phyloP scores from a whole-genome alignment of 345 rosid species.

The Acer campestre region DNA sequence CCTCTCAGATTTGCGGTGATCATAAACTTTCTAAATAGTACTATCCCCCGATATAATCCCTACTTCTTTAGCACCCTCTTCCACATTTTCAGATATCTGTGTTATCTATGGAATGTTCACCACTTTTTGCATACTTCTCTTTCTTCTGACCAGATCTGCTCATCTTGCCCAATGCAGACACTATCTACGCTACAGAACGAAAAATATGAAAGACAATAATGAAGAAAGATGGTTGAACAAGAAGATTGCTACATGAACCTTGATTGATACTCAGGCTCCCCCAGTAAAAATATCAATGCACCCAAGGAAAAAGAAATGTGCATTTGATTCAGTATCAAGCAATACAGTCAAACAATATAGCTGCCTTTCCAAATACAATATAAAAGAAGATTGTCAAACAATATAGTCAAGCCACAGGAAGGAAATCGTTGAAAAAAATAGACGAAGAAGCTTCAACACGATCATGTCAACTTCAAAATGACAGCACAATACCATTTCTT shows the following conservation, averaged over 20 bases:
- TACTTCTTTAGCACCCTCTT: slow-evolving; percentile 31
- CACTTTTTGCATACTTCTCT: slow-evolving; percentile 40
- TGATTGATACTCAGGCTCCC: neutral
- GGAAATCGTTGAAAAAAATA: neutral
- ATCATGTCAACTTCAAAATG: neutral
- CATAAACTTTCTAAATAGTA: slow-evolving; percentile 35
- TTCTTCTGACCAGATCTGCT: slow-evolving; percentile 44
- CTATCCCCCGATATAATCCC: slow-evolving; percentile 23
- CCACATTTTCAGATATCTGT: slow-evolving; percentile 34
- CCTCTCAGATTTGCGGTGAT: slow-evolving; percentile 33
- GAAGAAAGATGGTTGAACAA: neutral
- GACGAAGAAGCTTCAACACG: neutral
- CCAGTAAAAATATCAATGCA: neutral
- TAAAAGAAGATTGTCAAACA: neutral
- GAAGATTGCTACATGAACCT: neutral
- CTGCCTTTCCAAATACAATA: neutral
- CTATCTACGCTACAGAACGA: neutral
- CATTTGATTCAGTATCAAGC: neutral
- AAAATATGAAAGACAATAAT: neutral
- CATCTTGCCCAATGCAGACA: slow-evolving; percentile 42
- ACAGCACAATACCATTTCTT: neutral
- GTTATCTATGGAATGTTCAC: slow-evolving; percentile 21
- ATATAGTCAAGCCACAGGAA: neutral
- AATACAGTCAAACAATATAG: neutral
- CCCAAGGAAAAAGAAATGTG: neutral